Percentiles rank a stretch among this genome's conserved stretches.
These are phyloP conservation scores for Leccinum pallidistipes DNA, from an alignment of 1,284 basidiomycete genomes.

Conservation along the genomic window DNA sequence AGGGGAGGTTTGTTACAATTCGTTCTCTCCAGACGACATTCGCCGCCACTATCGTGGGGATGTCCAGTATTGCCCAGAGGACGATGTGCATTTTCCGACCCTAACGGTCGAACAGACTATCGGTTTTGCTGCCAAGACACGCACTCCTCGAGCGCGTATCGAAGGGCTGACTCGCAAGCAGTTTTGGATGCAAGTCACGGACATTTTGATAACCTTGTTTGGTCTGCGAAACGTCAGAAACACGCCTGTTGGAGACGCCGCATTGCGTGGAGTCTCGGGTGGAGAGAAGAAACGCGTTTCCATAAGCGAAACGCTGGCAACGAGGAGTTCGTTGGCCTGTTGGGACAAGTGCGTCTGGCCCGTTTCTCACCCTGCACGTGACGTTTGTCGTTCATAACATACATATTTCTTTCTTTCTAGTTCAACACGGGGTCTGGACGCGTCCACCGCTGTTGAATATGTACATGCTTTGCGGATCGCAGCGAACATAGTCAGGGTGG, in stretches of 20 bases:
- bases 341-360: slow-evolving; percentile 51
- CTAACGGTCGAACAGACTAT: slow-evolving; percentile 72
- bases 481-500: slow-evolving; percentile 52
- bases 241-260: slow-evolving; percentile 72
- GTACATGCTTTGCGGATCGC: slow-evolving; percentile 59
- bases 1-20: slow-evolving; percentile 70
- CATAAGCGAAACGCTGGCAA: slow-evolving; percentile 52
- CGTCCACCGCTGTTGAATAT: slow-evolving; percentile 69
- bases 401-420: slow-evolving; percentile 28
- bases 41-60: slow-evolving; percentile 62
- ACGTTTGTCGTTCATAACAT: background rate
- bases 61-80: slow-evolving; percentile 67
- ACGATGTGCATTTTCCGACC: slow-evolving; percentile 76
- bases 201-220: slow-evolving; percentile 65
- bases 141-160: slow-evolving; percentile 53
- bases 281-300: slow-evolving; percentile 79
- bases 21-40: slow-evolving; percentile 55
- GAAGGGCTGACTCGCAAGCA: slow-evolving; percentile 45
- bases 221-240: slow-evolving; percentile 64
- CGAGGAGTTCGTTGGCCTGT: slow-evolving; percentile 43
- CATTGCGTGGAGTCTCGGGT: slow-evolving; percentile 76
- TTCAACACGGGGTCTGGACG: slow-evolving; percentile 71
- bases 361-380: background rate
- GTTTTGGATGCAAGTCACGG: slow-evolving; percentile 48
- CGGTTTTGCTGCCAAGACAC: slow-evolving; percentile 60